Percentiles rank a stretch among this genome's conserved stretches.
Conservation (phyloP, 352 stramenopile species). For the Pythium plurisporium region DNA sequence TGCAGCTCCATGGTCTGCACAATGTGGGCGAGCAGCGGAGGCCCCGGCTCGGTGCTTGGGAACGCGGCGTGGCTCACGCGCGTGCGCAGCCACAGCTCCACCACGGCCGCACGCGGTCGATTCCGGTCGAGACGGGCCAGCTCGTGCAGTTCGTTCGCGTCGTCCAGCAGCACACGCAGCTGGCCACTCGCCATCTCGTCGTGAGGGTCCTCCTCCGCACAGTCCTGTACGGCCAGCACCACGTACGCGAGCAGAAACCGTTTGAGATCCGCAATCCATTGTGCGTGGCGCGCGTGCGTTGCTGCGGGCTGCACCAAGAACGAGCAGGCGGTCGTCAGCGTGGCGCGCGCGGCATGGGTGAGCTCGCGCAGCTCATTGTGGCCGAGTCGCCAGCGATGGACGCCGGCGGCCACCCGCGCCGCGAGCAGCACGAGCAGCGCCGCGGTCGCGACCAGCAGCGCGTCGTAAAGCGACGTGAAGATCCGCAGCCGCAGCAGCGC, state of each 20-base stretch:
- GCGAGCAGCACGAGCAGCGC: slow-evolving; percentile 39
- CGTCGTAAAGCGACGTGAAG: not conserved
- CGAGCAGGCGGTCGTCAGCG: slow-evolving; percentile 27
- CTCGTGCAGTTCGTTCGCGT: slow-evolving; percentile 36
- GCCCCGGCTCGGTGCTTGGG: slow-evolving; percentile 15
- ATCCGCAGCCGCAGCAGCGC: too few species aligned
- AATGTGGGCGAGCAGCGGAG: slow-evolving; percentile 33
- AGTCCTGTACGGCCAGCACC: slow-evolving; percentile 56
- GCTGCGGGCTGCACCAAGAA: not conserved
- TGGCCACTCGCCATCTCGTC: slow-evolving; percentile 4
- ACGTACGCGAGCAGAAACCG: slow-evolving; percentile 54
- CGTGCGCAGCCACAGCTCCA: slow-evolving; percentile 56
- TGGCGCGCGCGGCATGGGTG: slow-evolving; percentile 31
- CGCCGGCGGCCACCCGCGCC: slow-evolving; percentile 34
- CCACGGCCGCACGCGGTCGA: slow-evolving; percentile 40
- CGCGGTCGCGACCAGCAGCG: slow-evolving; percentile 30
- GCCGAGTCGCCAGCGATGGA: slow-evolving; percentile 45
- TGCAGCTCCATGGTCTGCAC: slow-evolving; percentile 45
- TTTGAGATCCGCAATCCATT: slow-evolving; percentile 55
- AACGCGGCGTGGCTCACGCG: slow-evolving; percentile 33
- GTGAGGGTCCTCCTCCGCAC: slow-evolving; percentile 18
- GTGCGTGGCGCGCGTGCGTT: slow-evolving; percentile 33
- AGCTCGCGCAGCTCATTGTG: slow-evolving; percentile 37
- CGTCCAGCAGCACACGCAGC: slow-evolving; percentile 33
- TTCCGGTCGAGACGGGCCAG: slow-evolving; percentile 39